These are phyloP conservation scores for Phytophthora hybrid DNA, from an alignment of 352 stramenopile genomes.

Conservation along the genomic window DNA sequence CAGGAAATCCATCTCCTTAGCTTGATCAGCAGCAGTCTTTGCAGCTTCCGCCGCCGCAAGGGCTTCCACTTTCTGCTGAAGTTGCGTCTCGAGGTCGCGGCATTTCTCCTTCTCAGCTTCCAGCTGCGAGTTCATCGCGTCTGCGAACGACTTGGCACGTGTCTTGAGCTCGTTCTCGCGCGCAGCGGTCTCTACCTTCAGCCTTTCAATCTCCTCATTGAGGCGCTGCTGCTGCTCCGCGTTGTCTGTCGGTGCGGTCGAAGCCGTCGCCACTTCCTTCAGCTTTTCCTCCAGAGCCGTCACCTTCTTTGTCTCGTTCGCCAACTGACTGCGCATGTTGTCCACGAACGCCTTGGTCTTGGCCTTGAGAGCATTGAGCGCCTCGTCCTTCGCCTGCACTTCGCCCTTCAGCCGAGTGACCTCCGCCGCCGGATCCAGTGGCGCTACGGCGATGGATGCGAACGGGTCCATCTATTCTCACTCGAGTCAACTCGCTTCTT, in stretches of 20 bases:
- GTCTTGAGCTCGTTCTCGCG: slow-evolving; percentile 72
- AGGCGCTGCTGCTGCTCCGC: slow-evolving; percentile 24
- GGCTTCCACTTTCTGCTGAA: slow-evolving; percentile 54
- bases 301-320: slow-evolving; percentile 74
- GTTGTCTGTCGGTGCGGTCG: slow-evolving; percentile 3
- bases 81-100: slow-evolving; percentile 54
- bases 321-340: slow-evolving; percentile 74
- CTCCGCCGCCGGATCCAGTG: slow-evolving; percentile 50
- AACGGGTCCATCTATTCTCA: slow-evolving; percentile 29
- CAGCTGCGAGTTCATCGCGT: slow-evolving; percentile 73
- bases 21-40: slow-evolving; percentile 20
- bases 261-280: slow-evolving; percentile 17
- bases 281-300: slow-evolving; percentile 62
- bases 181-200: slow-evolving; percentile 60
- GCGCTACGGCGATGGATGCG: neutral
- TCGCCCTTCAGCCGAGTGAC: slow-evolving; percentile 66
- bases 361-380: slow-evolving; percentile 82
- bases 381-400: slow-evolving; percentile 78
- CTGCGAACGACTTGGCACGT: slow-evolving; percentile 74
- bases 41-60: slow-evolving; percentile 39
- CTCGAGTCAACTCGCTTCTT: neutral
- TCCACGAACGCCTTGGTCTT: slow-evolving; percentile 89
- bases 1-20: slow-evolving; percentile 32
- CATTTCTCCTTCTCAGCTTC: slow-evolving; percentile 69
- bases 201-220: slow-evolving; percentile 41